A percentile compares a stretch with the other conserved stretches of the same genome.
Evolutionary conservation across 495 filamentous ascomycete species (phyloP).

Genomic region (Aspergillus steynii): DNA sequence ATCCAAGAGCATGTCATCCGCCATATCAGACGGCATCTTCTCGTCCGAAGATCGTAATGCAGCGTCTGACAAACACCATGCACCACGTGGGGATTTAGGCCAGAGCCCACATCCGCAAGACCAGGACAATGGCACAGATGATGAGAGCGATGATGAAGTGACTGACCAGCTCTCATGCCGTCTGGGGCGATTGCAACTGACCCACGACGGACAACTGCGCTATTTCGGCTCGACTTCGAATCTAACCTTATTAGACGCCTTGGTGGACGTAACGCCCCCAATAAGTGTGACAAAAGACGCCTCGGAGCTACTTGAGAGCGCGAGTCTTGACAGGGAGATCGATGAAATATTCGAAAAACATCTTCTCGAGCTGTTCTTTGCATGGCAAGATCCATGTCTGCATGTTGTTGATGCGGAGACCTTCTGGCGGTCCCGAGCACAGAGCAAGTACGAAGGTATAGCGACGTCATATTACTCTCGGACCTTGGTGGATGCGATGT

Average conservation of each 20-base stretch:
- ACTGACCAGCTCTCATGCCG: conserved; percentile 11
- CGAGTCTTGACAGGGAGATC: conserved; percentile 19
- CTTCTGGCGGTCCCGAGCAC: conserved; percentile 5
- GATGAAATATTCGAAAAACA: conserved; percentile 28
- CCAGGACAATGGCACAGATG: not conserved
- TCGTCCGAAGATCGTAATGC: conserved; percentile 11
- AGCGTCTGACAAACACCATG: conserved; percentile 10
- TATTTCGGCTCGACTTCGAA: conserved; percentile 32
- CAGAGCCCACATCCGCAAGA: not conserved
- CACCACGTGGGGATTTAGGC: not conserved
- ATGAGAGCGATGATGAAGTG: conserved; percentile 7
- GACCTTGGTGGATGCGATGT: conserved; percentile 38
- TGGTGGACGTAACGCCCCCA: conserved; percentile 6
- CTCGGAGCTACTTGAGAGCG: conserved; percentile 9
- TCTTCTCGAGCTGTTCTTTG: conserved; percentile 37
- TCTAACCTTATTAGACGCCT: conserved; percentile 17
- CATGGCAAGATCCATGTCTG: conserved; percentile 38
- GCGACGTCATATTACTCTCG: conserved; percentile 36
- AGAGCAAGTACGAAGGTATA: conserved; percentile 20
- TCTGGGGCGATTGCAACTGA: conserved; percentile 11
- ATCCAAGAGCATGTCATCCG: too few species aligned
- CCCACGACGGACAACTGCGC: conserved; percentile 25
- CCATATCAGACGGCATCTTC: too few species aligned
- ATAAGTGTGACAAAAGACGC: conserved; percentile 14
- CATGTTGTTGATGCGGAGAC: conserved; percentile 31